Evolutionary conservation across 352 stramenopile species (phyloP).

Genomic region (Globisporangium sylvaticum): DNA sequence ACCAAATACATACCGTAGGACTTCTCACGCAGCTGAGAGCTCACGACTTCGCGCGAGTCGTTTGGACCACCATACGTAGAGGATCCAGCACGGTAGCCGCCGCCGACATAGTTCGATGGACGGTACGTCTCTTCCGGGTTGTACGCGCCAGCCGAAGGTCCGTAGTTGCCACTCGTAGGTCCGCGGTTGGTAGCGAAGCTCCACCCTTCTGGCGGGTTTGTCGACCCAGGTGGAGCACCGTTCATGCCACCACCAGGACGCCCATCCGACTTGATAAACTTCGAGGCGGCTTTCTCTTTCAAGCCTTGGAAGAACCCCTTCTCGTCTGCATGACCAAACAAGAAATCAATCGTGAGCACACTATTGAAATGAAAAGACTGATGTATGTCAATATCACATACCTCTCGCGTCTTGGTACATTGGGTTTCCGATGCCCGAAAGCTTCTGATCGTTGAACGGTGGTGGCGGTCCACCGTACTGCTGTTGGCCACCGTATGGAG

Average conservation of each 20-base stretch:
- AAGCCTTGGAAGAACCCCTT: constrained; percentile 87
- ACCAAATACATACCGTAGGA: constrained; percentile 50
- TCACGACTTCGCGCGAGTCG: constrained; percentile 59
- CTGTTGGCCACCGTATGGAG: constrained; percentile 26
- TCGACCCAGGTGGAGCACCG: constrained; percentile 57
- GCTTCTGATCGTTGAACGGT: constrained; percentile 72
- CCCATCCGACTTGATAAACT: constrained; percentile 64
- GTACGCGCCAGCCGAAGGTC: constrained; percentile 47
- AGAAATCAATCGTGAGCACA: background rate
- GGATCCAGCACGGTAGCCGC: constrained; percentile 46
- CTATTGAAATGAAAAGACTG: background rate
- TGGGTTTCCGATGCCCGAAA: constrained; percentile 93
- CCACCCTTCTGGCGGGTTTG: constrained; percentile 78
- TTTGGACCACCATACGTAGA: constrained; percentile 27
- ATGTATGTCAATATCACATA: constrained; percentile 11
- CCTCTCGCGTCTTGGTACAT: constrained; percentile 91
- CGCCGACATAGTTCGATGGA: constrained; percentile 38
- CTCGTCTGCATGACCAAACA: constrained; percentile 37
- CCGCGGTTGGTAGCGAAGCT: constrained; percentile 81
- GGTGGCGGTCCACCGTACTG: constrained; percentile 42
- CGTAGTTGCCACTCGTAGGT: constrained; percentile 72
- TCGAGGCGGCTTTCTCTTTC: constrained; percentile 81
- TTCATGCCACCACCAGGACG: constrained; percentile 43
- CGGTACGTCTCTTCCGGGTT: constrained; percentile 82
- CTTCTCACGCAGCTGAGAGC: constrained; percentile 69